Base-by-base conservation (phyloP, 352 stramenopile genomes). In the Pythium brassicae region DNA sequence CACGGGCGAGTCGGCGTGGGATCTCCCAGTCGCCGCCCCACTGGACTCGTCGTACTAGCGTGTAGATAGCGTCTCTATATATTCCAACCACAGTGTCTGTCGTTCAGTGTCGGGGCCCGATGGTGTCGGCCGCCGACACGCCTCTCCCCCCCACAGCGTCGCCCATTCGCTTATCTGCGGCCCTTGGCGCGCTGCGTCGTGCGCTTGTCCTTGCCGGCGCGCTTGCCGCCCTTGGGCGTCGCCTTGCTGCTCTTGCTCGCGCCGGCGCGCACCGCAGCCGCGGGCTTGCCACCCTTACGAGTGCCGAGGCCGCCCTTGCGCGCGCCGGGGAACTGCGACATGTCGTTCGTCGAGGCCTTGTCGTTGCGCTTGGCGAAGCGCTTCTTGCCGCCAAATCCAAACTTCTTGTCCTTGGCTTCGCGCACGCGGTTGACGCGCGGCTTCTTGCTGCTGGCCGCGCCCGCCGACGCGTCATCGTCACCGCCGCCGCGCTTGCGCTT, bases 351-450 rank as follows among this genome's bases (percentile, higher is more conserved):
- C 69, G 76, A 89, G 19, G 89, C 75, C 52, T 82, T 81, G 11
- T 81, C 77, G 78, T 94, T 94, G 62, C 71, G 74, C 73, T 94
- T 94, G 42, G 66, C 69, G 34, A 78, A 73, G 29, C 74, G 72
- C 50, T 84, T 89, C 57, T 88, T 89, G 64, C 84, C 84, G 51
- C 84, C 84, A 58, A 92, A 94, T 63, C 84, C 84, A 63, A 81
- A 94, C 68, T 92, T 91, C 53, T 89, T 87, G 70, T 94, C 62
- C 51, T 85, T 83, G 23, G 77, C 68, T 55, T 89, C 84, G 29
- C 84, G 80, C 57, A 66, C 68, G 55, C 69, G 74, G 63, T 94
- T 94, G 22, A 79, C 57, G 20, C 80, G 76, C 8, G 75, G 82
- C 60, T 88, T 89, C 71, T 93, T 60, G 50, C 63, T 62, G 50